Conservation (phyloP, 2,329 filamentous ascomycete species). For the Trichoderma polysporum region DNA sequence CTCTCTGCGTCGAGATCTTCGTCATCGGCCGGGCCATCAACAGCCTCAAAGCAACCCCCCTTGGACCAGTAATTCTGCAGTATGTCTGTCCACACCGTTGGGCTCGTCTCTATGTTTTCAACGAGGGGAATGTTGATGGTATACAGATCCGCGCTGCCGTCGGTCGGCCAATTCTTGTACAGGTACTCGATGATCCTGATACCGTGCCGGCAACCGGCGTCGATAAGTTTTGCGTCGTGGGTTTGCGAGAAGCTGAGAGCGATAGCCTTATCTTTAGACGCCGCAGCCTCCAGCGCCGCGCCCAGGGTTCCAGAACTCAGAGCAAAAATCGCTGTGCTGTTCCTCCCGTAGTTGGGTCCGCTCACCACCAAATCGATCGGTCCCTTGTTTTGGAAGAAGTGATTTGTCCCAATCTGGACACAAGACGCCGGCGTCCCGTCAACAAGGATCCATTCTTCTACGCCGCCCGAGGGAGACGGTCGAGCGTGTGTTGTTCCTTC, state of each 20-base stretch:
- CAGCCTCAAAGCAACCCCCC: slow-evolving; percentile 84
- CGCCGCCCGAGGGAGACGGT: slow-evolving; percentile 53
- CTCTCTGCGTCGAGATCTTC: slow-evolving; percentile 65
- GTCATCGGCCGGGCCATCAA: slow-evolving; percentile 64
- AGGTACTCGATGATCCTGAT: slow-evolving; percentile 79
- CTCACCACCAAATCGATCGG: slow-evolving; percentile 75
- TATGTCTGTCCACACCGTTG: slow-evolving; percentile 80
- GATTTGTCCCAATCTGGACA: slow-evolving; percentile 78
- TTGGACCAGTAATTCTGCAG: slow-evolving; percentile 86
- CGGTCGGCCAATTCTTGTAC: slow-evolving; percentile 68
- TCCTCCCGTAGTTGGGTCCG: slow-evolving; percentile 81
- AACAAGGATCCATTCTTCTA: slow-evolving; percentile 78
- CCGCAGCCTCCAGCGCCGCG: slow-evolving; percentile 73
- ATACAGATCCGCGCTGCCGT: slow-evolving; percentile 75
- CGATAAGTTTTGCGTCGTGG: slow-evolving; percentile 80
- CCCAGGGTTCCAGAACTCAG: slow-evolving; percentile 76
- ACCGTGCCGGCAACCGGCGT: slow-evolving; percentile 70
- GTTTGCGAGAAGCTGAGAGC: slow-evolving; percentile 81
- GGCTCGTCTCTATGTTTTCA: slow-evolving; percentile 67
- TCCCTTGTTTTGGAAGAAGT: slow-evolving; percentile 71
- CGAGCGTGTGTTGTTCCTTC: slow-evolving; percentile 65
- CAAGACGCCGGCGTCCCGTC: slow-evolving; percentile 80
- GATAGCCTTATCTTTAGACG: slow-evolving; percentile 68
- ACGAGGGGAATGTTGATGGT: slow-evolving; percentile 86
- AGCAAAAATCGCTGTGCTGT: slow-evolving; percentile 77